Percentiles rank a stretch among this genome's conserved stretches.
Evolutionary conservation across 2,329 filamentous ascomycete species (phyloP).

Genomic region (Sordariomycetes sp.): DNA sequence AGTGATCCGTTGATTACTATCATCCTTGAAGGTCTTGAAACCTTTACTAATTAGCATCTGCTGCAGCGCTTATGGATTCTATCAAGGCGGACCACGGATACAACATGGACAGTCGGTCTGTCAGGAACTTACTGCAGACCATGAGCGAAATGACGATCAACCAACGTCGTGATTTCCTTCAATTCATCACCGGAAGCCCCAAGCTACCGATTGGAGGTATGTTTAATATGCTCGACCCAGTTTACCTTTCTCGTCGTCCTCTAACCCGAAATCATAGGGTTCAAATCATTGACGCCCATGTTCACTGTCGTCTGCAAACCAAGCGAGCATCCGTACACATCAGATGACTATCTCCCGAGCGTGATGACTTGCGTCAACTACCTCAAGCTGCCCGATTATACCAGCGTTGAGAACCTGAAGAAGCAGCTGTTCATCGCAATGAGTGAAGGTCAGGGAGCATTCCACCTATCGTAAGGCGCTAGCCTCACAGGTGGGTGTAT

Average conservation of each 20-base stretch:
- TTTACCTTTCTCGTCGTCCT: background rate
- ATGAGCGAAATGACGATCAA: conserved; percentile 75
- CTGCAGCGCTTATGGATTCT: conserved; percentile 79
- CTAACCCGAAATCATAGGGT: conserved; percentile 42
- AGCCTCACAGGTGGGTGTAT: background rate
- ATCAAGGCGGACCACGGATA: conserved; percentile 98
- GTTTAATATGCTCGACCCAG: conserved; percentile 16
- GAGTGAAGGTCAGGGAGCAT: conserved; percentile 91
- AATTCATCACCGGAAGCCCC: conserved; percentile 95
- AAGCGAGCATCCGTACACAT: conserved; percentile 85
- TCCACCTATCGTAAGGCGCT: conserved; percentile 67
- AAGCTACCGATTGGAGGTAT: conserved; percentile 95
- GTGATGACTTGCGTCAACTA: conserved; percentile 99
- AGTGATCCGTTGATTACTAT: conserved; percentile 16
- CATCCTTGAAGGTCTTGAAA: background rate
- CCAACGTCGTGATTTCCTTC: conserved; percentile 83
- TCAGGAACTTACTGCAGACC: conserved; percentile 80
- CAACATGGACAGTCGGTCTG: conserved; percentile 95
- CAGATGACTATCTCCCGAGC: conserved; percentile 96
- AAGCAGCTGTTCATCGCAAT: conserved; percentile 75
- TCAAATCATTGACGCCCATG: conserved; percentile 94
- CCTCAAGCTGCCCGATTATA: conserved; percentile 93
- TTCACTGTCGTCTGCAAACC: conserved; percentile 99
- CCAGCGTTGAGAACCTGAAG: conserved; percentile 59
- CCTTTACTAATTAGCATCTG: conserved; percentile 11